Evolutionary conservation across 768 basidiomycete genomes (phyloP).

Genomic region (Neoboletus magnificus): DNA sequence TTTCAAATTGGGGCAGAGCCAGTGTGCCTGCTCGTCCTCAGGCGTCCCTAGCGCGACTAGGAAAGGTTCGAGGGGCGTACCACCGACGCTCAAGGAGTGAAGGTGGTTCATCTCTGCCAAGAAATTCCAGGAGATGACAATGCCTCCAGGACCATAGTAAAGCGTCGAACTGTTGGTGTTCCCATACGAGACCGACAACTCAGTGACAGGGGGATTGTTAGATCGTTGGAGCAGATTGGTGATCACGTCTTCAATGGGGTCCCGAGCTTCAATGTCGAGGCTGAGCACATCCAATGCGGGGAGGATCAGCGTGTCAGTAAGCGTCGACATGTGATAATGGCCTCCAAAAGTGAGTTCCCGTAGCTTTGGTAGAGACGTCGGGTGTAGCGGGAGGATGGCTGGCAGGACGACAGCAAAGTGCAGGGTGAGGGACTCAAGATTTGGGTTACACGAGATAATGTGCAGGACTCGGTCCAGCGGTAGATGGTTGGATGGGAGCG

Average conservation of each 20-base stretch:
- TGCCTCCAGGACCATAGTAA: conserved; percentile 57
- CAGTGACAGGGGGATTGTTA: conserved; percentile 50
- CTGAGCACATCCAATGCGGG: conserved; percentile 58
- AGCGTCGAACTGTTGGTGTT: conserved; percentile 37
- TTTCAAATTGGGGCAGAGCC: conserved; percentile 63
- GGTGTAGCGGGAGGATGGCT: conserved; percentile 58
- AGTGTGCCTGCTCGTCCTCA: conserved; percentile 55
- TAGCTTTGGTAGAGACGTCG: conserved; percentile 52
- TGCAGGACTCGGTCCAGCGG: conserved; percentile 68
- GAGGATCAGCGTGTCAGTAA: conserved; percentile 58
- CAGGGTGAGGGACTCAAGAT: conserved; percentile 53
- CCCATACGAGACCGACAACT: conserved; percentile 63
- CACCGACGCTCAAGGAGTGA: conserved; percentile 58
- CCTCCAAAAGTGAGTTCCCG: conserved; percentile 60
- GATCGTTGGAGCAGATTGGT: conserved; percentile 59
- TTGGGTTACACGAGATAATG: conserved; percentile 57
- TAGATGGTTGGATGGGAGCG: conserved; percentile 59
- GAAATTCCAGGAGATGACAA: conserved; percentile 66
- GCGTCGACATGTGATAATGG: conserved; percentile 57
- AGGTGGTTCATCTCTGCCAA: conserved; percentile 57
- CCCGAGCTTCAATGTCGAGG: conserved; percentile 72
- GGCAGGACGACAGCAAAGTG: conserved; percentile 60
- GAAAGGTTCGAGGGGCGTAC: conserved; percentile 63
- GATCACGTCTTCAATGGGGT: conserved; percentile 71
- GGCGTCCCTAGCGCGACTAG: conserved; percentile 54